Base-by-base conservation (phyloP, 805 yeast genomes). In the Jamesozyma gamospora region DNA sequence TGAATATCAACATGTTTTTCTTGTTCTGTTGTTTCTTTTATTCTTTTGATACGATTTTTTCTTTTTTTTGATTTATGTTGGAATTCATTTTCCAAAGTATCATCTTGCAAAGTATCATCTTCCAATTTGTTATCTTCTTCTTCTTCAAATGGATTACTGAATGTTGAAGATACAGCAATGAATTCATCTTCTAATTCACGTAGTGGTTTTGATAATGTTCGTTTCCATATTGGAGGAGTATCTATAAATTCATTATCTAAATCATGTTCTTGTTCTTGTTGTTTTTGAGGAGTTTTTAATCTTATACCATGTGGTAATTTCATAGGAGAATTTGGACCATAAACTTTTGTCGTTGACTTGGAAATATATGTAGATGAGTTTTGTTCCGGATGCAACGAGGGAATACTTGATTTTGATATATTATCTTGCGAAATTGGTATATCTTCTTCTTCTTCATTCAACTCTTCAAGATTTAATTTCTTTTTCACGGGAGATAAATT, bases 241-340 rank as follows among this genome's bases (percentile, higher is more conserved):
- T 32, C 19, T 15, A 9, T 51, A 56, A 21, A 55, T 45, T 39
- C 60, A 49, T 8, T 58, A 52, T 28, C 58, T 56, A 40, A 11
- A 11, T 7, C 4, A 3, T 32, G n/a, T 11, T 28, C 37, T n/a
- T 19, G 18, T n/a, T 28, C 16, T 11, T 3, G 11, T 13, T 24
- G 16, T 16, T 24, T 34, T 8, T 10, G 14, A n/a, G 39, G 32
- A 26, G 40, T 37, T 32, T 64, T 56, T 37, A 66, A 58, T 13
- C 60, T 63, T 8, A 55, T 36, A 51, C 64, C 40, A 61, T 63
- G 46, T 60, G 36, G 27, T n/a, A 55, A 28, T 52, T 58, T 44
- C 36, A 53, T 24, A 9, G 59, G 56, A 9, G 57, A 49, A 34
- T 52, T 55, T 5, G 63, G 63, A 1, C 61, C 62, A 38, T 51